Percentiles rank a stretch among this genome's conserved stretches.
Conservation (phyloP, 495 filamentous ascomycete species). For the Hypoxylon lenormandii region DNA sequence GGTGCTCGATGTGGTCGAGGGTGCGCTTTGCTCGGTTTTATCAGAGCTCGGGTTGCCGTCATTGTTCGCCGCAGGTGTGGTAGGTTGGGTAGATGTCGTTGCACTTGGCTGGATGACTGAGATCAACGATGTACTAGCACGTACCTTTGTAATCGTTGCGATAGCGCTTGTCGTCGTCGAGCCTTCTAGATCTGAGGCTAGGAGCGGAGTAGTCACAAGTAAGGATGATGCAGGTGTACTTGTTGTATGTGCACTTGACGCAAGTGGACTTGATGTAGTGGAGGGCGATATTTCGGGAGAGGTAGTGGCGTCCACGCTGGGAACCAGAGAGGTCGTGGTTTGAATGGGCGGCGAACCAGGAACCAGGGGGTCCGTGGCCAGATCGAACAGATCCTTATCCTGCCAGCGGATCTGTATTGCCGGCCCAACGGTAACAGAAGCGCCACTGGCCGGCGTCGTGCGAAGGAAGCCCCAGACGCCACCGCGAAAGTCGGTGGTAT, state of each 20-base stretch:
- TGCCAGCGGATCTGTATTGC: constrained; percentile 58
- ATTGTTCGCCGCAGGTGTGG: background rate
- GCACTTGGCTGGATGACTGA: background rate
- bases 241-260: no score
- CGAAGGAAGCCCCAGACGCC: constrained; percentile 56
- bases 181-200: no score
- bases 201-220: no score
- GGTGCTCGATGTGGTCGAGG: constrained; percentile 32
- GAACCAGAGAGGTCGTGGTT: background rate
- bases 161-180: background rate
- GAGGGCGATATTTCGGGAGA: no score
- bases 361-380: constrained; percentile 55
- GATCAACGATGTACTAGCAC: background rate
- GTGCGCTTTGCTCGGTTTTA: background rate
- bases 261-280: no score
- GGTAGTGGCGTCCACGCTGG: no score
- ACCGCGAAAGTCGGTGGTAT: constrained; percentile 56
- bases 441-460: constrained; percentile 36
- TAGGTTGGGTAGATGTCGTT: background rate
- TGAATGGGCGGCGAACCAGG: constrained; percentile 37
- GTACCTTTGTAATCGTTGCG: background rate
- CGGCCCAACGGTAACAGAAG: constrained; percentile 53
- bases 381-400: constrained; percentile 49
- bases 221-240: no score
- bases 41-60: background rate